Base-by-base conservation (phyloP, 306 rosid genomes). In the Trifolium repens region DNA sequence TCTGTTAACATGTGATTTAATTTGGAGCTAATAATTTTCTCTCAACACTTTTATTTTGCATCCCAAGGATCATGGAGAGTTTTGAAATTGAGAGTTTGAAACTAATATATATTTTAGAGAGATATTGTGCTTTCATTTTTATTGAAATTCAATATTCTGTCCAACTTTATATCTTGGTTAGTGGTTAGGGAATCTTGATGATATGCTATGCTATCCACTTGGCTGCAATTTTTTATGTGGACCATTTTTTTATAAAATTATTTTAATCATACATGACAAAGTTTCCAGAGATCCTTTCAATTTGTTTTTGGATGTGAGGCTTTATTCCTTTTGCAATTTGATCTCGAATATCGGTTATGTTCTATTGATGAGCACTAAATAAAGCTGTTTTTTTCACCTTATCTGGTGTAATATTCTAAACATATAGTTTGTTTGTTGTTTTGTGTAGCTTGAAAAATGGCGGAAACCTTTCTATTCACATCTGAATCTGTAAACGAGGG, bases 401-500 rank as follows among this genome's bases (percentile, higher is more conserved):
- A 16, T 50, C 19, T 62, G 4, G n/a, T 34, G 11, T 74, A 74
- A 59, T 73, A 57, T 39, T 39, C 78, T 72, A 9, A 78, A 40
- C 44, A 6, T 72, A 69, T 14, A 72, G 15, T 71, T 13, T 76
- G 2, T 7, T 74, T 76, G 2, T 7, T 74, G 32, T 26, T 70
- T 72, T 85, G 44, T 85, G 84, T 53, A 86, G 93, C 81, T 90
- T 84, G 84, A 78, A 71, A 88, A 76, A 85, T 92, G 96, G 96
- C 88, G 78, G 98, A 92, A 83, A 90, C 98, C 85, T 96, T 96
- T 77, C 94, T 96, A 71, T 96, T 76, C 77, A 96, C 99, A 19
- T 96, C 99, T 17, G 99, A 96, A 72, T 96, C 99, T 1, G 99
- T 96, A 27, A 96, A 96, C 40, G 99, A 96, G 92, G 99, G 99